phyloP scores from a whole-genome alignment of 2,329 filamentous ascomycete species.

The Esteya vermicola region DNA sequence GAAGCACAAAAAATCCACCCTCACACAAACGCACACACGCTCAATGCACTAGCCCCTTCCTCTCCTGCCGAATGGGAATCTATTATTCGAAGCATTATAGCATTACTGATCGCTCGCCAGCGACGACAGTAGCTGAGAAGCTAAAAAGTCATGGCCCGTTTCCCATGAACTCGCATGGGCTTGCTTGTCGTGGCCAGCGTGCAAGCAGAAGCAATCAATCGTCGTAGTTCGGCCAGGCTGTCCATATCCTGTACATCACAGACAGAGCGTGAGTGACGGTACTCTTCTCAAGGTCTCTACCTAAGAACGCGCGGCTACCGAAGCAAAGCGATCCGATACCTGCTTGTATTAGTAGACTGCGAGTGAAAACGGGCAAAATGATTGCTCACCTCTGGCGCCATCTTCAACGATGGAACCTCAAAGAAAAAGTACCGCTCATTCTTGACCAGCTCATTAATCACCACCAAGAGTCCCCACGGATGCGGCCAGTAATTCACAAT shows the following conservation, averaged over 20 bases:
- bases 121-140: no score
- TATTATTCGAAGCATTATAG: no score
- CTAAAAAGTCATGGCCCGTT: no score
- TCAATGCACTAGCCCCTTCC: no score
- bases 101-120: no score
- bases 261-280: neutral
- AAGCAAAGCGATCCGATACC: constrained; percentile 19
- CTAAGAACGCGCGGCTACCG: constrained; percentile 8
- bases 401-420: constrained; percentile 82
- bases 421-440: constrained; percentile 88
- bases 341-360: constrained; percentile 5
- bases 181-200: no score
- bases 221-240: no score
- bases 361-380: neutral
- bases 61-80: no score
- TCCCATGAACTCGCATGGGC: no score
- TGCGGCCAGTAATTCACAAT: constrained; percentile 82
- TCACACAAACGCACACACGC: no score
- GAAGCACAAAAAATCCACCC: no score
- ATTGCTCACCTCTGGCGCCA: constrained; percentile 61
- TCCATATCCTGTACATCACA: neutral
- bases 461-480: constrained; percentile 87
- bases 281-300: neutral
- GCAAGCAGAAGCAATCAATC: no score
- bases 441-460: constrained; percentile 78